These are phyloP conservation scores for Kluyveromyces marxianus DNA, from an alignment of 1,139 yeast genomes.

Conservation along the genomic window DNA sequence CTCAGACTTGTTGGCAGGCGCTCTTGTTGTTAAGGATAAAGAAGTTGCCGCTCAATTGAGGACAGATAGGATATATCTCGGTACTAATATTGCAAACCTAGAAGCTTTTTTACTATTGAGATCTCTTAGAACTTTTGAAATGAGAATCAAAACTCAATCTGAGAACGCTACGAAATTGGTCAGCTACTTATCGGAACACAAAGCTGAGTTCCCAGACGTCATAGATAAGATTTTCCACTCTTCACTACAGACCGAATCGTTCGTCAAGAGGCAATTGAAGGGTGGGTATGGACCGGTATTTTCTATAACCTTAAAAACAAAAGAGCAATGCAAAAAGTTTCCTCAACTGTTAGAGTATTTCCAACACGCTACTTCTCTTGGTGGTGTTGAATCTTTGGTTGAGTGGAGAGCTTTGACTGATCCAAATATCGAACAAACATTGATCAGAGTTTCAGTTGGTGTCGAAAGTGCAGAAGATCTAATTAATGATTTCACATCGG, in stretches of 20 bases:
- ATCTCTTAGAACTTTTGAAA: slow-evolving; percentile 70
- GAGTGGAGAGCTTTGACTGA: slow-evolving; percentile 89
- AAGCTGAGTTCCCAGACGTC: slow-evolving; percentile 35
- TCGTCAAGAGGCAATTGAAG: slow-evolving; percentile 55
- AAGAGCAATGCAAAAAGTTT: slow-evolving; percentile 50
- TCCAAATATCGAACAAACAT: slow-evolving; percentile 41
- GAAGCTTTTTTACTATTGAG: slow-evolving; percentile 70
- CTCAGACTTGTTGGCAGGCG: slow-evolving; percentile 83
- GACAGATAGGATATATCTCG: slow-evolving; percentile 59
- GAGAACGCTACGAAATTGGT: slow-evolving; percentile 59
- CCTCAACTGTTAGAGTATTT: slow-evolving; percentile 66
- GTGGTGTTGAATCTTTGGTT: slow-evolving; percentile 86
- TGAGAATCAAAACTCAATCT: slow-evolving; percentile 63
- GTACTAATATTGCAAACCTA: slow-evolving; percentile 70
- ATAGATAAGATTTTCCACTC: slow-evolving; percentile 58
- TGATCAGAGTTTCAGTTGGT: slow-evolving; percentile 74
- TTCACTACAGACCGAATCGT: slow-evolving; percentile 61
- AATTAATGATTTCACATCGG: slow-evolving; percentile 48
- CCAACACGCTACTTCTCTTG: slow-evolving; percentile 87
- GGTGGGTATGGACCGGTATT: slow-evolving; percentile 71
- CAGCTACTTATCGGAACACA: slow-evolving; percentile 45
- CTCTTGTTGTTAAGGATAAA: slow-evolving; percentile 53
- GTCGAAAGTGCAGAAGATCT: slow-evolving; percentile 68
- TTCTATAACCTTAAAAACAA: slow-evolving; percentile 46
- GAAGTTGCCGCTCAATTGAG: slow-evolving; percentile 40